These are phyloP conservation scores for Lactarius sp. DNA, from an alignment of 768 basidiomycete genomes.

Conservation along the genomic window DNA sequence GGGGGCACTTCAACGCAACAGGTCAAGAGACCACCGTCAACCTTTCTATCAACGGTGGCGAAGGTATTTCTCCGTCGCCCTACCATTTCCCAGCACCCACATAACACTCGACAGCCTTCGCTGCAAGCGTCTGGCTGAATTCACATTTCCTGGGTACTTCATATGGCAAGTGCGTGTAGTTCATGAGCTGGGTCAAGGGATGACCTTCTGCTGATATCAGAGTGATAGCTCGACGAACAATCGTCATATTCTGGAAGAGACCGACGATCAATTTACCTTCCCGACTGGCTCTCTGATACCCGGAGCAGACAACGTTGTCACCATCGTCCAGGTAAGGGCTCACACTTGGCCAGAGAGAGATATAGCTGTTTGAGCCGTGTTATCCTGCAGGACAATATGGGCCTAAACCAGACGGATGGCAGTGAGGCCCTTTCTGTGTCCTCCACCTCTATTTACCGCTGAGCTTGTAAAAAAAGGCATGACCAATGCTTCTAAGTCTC, in stretches of 20 bases:
- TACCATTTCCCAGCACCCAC: conserved; percentile 1
- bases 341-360: neutral
- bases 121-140: conserved; percentile 80
- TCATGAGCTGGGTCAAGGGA: neutral
- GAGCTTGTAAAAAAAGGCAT: conserved; percentile 30
- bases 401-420: conserved; percentile 52
- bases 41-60: conserved; percentile 75
- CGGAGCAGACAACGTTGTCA: conserved; percentile 67
- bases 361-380: neutral
- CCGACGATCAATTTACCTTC: conserved; percentile 61
- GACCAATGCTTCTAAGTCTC: conserved; percentile 58
- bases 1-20: conserved; percentile 69
- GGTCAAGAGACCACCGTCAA: conserved; percentile 60
- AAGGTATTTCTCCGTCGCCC: conserved; percentile 40
- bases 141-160: conserved; percentile 65
- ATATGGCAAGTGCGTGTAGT: conserved; percentile 57
- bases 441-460: neutral
- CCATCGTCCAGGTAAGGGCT: conserved; percentile 60
- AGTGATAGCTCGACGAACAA: conserved; percentile 62
- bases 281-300: conserved; percentile 48
- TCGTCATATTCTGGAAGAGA: conserved; percentile 53
- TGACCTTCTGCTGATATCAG: neutral
- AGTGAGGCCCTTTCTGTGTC: conserved; percentile 37
- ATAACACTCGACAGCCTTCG: conserved; percentile 50
- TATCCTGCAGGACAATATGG: conserved; percentile 65